Conservation (phyloP, 2,329 filamentous ascomycete species). For the Sporothrix variecibatus region DNA sequence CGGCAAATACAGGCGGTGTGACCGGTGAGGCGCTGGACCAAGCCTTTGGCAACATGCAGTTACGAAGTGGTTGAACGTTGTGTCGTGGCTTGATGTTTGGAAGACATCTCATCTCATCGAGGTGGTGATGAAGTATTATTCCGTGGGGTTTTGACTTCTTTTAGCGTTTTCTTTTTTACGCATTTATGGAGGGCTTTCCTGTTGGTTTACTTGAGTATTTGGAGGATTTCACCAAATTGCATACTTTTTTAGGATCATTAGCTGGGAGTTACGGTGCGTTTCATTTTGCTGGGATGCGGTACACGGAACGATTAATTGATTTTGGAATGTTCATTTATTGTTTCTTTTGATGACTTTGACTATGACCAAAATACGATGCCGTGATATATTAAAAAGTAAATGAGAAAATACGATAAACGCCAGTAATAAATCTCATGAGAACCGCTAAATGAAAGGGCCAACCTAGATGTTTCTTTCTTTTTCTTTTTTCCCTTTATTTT, state of each 20-base stretch:
- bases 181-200: background rate
- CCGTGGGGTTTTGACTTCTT: background rate
- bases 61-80: background rate
- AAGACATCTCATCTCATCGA: no score
- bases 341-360: background rate
- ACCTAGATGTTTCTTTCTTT: background rate
- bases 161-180: background rate
- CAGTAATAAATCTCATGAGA: background rate
- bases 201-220: background rate
- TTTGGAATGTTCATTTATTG: background rate
- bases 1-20: conserved; percentile 9
- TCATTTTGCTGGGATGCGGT: background rate
- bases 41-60: conserved; percentile 28
- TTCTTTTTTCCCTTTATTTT: background rate
- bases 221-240: background rate
- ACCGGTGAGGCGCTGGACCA: conserved; percentile 29
- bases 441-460: background rate
- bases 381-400: background rate
- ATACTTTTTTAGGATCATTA: background rate
- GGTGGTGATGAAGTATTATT: no score
- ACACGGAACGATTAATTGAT: background rate
- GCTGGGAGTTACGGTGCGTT: background rate
- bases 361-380: background rate
- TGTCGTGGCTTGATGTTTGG: background rate
- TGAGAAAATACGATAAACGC: background rate